phyloP scores from a whole-genome alignment of 2,329 filamentous ascomycete genomes.

The Fusarium multiceps region DNA sequence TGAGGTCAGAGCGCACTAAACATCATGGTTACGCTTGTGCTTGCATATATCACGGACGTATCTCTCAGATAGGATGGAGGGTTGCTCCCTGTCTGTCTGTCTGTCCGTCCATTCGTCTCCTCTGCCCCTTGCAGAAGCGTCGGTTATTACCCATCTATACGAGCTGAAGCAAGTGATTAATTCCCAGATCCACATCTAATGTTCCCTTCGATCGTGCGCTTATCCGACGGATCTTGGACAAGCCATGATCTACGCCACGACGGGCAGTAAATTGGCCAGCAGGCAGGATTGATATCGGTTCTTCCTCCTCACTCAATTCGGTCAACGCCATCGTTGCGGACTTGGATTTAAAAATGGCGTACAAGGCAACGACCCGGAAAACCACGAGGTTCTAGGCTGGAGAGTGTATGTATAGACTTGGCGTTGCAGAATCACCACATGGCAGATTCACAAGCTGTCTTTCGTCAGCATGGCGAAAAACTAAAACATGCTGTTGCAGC shows the following conservation, averaged over 20 bases:
- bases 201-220: conserved; percentile 28
- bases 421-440: background rate
- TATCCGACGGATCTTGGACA: conserved; percentile 14
- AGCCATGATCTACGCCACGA: conserved; percentile 13
- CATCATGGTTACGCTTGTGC: conserved; percentile 10
- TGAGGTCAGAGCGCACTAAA: conserved; percentile 19
- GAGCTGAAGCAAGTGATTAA: conserved; percentile 4
- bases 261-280: conserved; percentile 8
- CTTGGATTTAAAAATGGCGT: background rate
- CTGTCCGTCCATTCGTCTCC: background rate
- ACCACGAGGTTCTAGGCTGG: conserved; percentile 1
- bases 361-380: background rate
- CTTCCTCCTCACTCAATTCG: background rate
- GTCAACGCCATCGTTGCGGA: background rate
- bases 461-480: background rate
- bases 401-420: background rate
- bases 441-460: background rate
- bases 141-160: conserved; percentile 5
- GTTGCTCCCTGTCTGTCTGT: background rate
- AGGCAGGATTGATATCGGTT: background rate
- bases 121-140: conserved; percentile 39
- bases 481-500: background rate
- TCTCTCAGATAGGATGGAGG: background rate
- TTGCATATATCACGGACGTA: conserved; percentile 7
- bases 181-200: conserved; percentile 21